phyloP scores from a whole-genome alignment of 176 grass and related monocot species.

The Thinopyrum elongatum region DNA sequence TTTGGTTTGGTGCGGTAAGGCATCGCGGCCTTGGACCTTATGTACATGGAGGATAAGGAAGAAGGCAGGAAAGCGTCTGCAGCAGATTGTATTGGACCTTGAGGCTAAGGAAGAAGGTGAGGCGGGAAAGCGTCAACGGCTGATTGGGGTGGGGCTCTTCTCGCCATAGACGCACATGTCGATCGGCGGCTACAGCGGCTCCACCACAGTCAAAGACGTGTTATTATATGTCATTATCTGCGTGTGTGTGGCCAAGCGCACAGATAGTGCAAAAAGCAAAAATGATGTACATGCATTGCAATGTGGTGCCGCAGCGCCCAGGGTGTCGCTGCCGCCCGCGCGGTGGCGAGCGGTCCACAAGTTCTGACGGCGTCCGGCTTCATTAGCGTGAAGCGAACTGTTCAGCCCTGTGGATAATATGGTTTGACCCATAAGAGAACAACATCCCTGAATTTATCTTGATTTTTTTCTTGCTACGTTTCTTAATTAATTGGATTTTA shows the following conservation, averaged over 20 bases:
- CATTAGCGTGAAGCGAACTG: too few species aligned
- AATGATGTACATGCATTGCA: not conserved
- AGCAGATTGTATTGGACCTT: not conserved
- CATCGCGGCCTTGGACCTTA: not conserved
- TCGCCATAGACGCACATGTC: not conserved
- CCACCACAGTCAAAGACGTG: not conserved
- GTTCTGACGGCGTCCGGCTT: too few species aligned
- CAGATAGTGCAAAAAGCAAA: not conserved
- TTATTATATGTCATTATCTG: not conserved
- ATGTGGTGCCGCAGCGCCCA: too few species aligned
- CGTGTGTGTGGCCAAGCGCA: not conserved
- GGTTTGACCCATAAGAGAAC: too few species aligned
- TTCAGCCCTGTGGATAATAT: too few species aligned
- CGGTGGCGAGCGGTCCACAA: too few species aligned
- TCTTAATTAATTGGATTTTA: too few species aligned
- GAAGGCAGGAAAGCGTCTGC: not conserved
- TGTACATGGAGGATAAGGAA: not conserved
- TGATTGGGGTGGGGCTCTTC: not conserved
- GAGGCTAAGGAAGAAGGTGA: not conserved
- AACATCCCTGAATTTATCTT: too few species aligned
- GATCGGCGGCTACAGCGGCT: not conserved
- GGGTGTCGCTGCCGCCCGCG: too few species aligned
- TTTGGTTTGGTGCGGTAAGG: not conserved
- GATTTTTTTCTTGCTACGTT: too few species aligned
- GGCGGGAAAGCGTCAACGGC: not conserved